Evolutionary conservation across 1,139 yeast species (phyloP).

Genomic region (Blastobotrys malaysiensis): DNA sequence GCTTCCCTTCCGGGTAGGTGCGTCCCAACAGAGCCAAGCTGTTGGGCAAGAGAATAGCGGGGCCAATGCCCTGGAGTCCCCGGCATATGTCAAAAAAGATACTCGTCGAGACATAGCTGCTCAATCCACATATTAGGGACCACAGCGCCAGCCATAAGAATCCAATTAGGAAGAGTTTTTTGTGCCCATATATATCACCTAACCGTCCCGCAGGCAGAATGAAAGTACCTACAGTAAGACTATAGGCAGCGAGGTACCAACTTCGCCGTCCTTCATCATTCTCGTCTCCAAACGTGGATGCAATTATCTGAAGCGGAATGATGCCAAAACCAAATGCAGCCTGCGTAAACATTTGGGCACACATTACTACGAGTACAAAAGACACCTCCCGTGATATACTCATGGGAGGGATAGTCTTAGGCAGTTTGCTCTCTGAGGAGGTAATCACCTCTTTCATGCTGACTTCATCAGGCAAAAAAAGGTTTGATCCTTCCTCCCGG

Average conservation of each 20-base stretch:
- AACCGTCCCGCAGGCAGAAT: conserved; percentile 55
- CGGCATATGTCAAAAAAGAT: conserved; percentile 48
- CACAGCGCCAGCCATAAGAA: conserved; percentile 45
- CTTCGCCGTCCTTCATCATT: conserved; percentile 40
- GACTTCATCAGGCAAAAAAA: too few relatives aligned
- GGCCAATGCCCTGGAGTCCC: conserved; percentile 57
- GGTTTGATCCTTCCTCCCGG: too few relatives aligned
- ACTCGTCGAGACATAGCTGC: conserved; percentile 39
- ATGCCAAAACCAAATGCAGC: conserved; percentile 47
- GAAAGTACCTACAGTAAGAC: conserved; percentile 60
- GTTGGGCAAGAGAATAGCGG: conserved; percentile 54
- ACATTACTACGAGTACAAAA: conserved; percentile 33
- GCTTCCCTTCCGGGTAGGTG: conserved; percentile 43
- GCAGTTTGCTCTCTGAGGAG: not conserved
- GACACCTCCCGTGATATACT: conserved; percentile 17
- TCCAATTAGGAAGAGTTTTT: conserved; percentile 44
- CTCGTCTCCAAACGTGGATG: conserved; percentile 37
- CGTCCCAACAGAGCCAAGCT: conserved; percentile 51
- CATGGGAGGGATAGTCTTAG: not conserved
- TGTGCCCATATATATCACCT: conserved; percentile 62
- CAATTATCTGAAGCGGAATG: conserved; percentile 37
- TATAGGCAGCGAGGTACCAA: conserved; percentile 58
- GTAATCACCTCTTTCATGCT: not conserved
- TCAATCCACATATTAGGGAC: conserved; percentile 48
- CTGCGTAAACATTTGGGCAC: conserved; percentile 48